Evolutionary conservation across 2,329 filamentous ascomycete species (phyloP).

Genomic region (Ophiocordyceps camponoti-rufipedis): DNA sequence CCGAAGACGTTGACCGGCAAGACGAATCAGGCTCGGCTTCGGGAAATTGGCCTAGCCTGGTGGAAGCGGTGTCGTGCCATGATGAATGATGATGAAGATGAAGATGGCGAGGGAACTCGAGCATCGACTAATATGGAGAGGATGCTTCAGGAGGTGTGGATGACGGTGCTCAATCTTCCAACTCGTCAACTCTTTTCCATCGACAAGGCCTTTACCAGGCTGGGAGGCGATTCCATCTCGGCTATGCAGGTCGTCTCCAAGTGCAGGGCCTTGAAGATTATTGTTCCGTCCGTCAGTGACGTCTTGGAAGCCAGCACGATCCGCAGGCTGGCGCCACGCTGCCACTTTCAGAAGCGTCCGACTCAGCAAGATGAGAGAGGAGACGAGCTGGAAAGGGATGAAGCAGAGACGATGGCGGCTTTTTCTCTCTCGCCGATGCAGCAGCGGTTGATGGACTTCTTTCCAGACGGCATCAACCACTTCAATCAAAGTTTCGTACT

Average conservation of each 20-base stretch:
- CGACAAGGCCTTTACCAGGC: constrained; percentile 4
- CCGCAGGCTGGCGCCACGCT: neutral
- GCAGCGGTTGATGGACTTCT: neutral
- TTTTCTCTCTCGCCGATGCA: neutral
- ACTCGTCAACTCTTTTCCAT: too few species aligned
- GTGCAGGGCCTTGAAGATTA: constrained; percentile 14
- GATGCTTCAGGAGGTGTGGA: too few species aligned
- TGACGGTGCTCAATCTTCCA: too few species aligned
- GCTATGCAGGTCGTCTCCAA: constrained; percentile 15
- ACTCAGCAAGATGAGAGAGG: neutral
- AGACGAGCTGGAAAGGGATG: too few species aligned
- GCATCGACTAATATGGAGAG: too few species aligned
- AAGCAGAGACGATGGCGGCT: too few species aligned
- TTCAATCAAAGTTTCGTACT: neutral
- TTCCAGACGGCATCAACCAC: neutral
- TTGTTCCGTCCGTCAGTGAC: constrained; percentile 1
- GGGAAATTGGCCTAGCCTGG: too few species aligned
- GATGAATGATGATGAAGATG: too few species aligned
- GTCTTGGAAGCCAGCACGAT: neutral
- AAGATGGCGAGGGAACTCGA: neutral
- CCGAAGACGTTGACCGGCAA: too few species aligned
- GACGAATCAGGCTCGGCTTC: too few species aligned
- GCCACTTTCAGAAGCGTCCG: neutral
- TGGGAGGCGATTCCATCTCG: constrained; percentile 18
- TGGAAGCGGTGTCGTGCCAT: too few species aligned